These are phyloP conservation scores for Alternaria atra DNA, from an alignment of 2,329 filamentous ascomycete genomes.

Conservation along the genomic window DNA sequence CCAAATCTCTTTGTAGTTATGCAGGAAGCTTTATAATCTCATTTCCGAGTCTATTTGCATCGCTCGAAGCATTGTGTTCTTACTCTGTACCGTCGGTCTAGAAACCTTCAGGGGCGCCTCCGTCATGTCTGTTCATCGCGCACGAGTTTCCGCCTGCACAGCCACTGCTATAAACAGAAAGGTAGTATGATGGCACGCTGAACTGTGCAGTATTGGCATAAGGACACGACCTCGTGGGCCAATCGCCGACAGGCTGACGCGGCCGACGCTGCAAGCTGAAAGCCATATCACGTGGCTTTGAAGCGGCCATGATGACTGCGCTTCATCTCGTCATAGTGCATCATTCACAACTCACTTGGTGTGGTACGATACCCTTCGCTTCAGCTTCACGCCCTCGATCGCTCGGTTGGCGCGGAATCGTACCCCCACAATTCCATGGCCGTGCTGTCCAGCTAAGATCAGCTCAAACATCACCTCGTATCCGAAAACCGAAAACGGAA, in stretches of 20 bases:
- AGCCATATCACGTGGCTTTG: constrained; percentile 14
- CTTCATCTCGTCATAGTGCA: constrained; percentile 3
- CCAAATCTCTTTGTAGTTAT: background rate
- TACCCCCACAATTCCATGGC: constrained; percentile 10
- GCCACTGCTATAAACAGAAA: background rate
- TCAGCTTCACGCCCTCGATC: background rate
- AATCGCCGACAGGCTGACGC: constrained; percentile 8
- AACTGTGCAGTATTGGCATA: background rate
- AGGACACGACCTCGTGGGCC: constrained; percentile 1
- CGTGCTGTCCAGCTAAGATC: constrained; percentile 10
- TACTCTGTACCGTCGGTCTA: background rate
- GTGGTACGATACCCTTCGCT: background rate
- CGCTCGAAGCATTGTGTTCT: background rate
- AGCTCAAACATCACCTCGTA: constrained; percentile 12
- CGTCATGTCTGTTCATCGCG: background rate
- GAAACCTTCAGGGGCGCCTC: constrained; percentile 1
- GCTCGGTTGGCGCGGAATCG: constrained; percentile 6
- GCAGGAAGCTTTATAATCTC: background rate
- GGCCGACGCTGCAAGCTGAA: constrained; percentile 12
- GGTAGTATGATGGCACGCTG: background rate
- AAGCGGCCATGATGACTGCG: background rate
- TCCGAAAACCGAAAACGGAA: constrained; percentile 4
- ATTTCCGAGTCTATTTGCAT: background rate
- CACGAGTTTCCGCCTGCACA: background rate
- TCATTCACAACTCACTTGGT: background rate